Percentiles rank a stretch among this genome's conserved stretches.
Conservation (phyloP, 2,329 filamentous ascomycete species). For the Coniochaeta ligniaria region DNA sequence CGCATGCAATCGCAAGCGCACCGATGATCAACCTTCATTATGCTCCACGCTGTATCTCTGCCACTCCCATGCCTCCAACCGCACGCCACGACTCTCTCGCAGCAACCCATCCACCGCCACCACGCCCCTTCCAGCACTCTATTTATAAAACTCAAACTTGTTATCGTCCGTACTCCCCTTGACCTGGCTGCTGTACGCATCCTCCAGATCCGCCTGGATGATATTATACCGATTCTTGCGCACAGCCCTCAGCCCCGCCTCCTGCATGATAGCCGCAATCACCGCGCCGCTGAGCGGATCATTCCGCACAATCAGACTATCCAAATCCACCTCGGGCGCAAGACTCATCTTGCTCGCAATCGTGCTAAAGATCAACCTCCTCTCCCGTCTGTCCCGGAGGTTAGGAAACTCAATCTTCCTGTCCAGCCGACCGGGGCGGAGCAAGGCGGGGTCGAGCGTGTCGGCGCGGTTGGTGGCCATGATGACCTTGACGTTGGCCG, state of each 20-base stretch:
- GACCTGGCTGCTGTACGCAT: conserved; percentile 94
- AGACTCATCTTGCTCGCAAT: conserved; percentile 96
- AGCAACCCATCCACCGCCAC: neutral
- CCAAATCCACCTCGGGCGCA: conserved; percentile 91
- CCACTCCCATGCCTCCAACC: neutral
- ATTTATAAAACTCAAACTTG: conserved; percentile 92
- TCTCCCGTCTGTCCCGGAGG: conserved; percentile 85
- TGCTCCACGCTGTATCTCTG: neutral
- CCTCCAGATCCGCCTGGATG: conserved; percentile 92
- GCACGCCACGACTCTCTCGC: neutral
- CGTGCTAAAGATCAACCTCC: conserved; percentile 94
- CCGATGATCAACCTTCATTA: neutral
- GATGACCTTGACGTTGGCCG: conserved; percentile 98
- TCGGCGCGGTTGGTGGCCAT: conserved; percentile 99
- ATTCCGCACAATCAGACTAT: conserved; percentile 93
- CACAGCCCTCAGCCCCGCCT: conserved; percentile 88
- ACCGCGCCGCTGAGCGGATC: conserved; percentile 92
- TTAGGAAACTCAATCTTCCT: conserved; percentile 99
- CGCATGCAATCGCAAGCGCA: neutral
- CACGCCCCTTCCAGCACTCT: conserved; percentile 24
- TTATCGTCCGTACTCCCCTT: conserved; percentile 64
- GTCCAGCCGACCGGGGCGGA: conserved; percentile 91
- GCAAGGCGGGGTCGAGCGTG: conserved; percentile 88
- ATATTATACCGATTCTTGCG: conserved; percentile 99
- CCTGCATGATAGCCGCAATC: conserved; percentile 98